phyloP scores from a whole-genome alignment of 495 filamentous ascomycete species.

The Choiromyces venosus region DNA sequence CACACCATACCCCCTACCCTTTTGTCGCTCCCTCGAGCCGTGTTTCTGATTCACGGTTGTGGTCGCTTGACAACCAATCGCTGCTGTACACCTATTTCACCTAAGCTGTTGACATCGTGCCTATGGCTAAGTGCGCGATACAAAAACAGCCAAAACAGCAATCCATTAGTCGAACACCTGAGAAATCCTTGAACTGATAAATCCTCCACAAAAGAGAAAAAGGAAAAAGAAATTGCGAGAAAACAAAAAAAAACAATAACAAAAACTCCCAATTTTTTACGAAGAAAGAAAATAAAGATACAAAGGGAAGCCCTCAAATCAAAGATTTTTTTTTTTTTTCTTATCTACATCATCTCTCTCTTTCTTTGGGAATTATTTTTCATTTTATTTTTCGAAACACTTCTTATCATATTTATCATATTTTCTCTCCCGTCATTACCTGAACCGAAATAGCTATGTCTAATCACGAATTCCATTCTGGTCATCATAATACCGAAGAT shows the following conservation, averaged over 20 bases:
- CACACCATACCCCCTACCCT: neutral
- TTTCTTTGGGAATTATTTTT: conserved; percentile 18
- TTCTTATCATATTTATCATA: conserved; percentile 1
- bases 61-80: conserved; percentile 25
- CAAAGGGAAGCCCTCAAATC: neutral
- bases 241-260: conserved; percentile 13
- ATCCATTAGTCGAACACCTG: conserved; percentile 1
- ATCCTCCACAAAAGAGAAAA: conserved; percentile 17
- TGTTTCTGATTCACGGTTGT: conserved; percentile 13
- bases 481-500: conserved; percentile 23
- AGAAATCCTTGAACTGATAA: conserved; percentile 1
- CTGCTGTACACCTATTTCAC: conserved; percentile 26
- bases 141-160: conserved; percentile 16
- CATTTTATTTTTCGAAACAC: conserved; percentile 9
- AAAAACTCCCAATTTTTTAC: neutral
- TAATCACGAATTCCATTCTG: conserved; percentile 34
- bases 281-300: neutral
- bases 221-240: conserved; percentile 11
- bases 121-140: conserved; percentile 30
- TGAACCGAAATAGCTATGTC: conserved; percentile 22
- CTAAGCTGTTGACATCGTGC: conserved; percentile 22
- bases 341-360: neutral
- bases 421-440: neutral
- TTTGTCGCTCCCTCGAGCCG: neutral
- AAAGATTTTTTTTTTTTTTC: neutral